A percentile compares a stretch with the other conserved stretches of the same genome.
Evolutionary conservation across 768 basidiomycete genomes (phyloP).

Genomic region (Podaxis pistillaris): DNA sequence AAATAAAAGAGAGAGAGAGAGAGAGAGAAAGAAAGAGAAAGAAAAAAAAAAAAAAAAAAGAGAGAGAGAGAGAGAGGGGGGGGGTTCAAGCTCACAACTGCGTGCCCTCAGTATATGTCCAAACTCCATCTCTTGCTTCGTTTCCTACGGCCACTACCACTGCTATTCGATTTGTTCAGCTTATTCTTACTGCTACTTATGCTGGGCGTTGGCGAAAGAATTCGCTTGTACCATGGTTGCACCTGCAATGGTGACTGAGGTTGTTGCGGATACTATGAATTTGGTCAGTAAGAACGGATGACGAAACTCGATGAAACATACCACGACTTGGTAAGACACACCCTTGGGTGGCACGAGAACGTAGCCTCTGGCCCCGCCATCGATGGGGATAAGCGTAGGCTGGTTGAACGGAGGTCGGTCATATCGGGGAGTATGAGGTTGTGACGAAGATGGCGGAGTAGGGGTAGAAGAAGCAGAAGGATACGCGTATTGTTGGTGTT

Average conservation of each 20-base stretch:
- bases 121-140: background rate
- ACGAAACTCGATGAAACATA: background rate
- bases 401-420: background rate
- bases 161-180: background rate
- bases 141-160: background rate
- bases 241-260: background rate
- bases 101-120: background rate
- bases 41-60: too few relatives aligned
- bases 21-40: too few relatives aligned
- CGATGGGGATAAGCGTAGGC: background rate
- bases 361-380: conserved; percentile 3
- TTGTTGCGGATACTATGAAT: background rate
- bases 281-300: background rate
- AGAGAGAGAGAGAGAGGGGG: too few relatives aligned
- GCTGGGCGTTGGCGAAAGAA: conserved; percentile 6
- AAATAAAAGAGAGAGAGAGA: too few relatives aligned
- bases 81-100: too few relatives aligned
- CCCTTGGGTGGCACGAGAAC: conserved; percentile 1
- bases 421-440: background rate
- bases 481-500: background rate
- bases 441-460: background rate
- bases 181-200: background rate
- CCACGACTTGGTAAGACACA: conserved; percentile 6
- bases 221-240: conserved; percentile 14
- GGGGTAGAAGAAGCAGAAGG: background rate